phyloP scores from a whole-genome alignment of 2,329 filamentous ascomycete genomes.

The Pseudogymnoascus sp. region DNA sequence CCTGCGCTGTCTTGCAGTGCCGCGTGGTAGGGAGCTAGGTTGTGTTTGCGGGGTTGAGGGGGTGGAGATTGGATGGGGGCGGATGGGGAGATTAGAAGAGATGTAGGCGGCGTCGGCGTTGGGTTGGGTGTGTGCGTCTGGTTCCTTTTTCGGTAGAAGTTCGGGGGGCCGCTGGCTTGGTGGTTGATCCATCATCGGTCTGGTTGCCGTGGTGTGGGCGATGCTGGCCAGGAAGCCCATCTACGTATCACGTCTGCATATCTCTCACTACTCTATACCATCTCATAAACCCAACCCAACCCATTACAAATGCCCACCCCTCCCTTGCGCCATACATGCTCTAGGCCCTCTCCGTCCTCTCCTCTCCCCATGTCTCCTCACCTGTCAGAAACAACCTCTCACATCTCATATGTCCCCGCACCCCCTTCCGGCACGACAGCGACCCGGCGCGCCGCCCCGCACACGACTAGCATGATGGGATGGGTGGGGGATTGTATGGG shows the following conservation, averaged over 20 bases:
- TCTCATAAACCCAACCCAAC: not conserved
- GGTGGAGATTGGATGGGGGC: not conserved
- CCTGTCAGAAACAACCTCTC: not conserved
- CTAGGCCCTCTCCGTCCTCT: not conserved
- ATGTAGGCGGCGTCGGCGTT: not conserved
- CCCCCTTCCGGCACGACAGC: not conserved
- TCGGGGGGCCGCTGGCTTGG: not conserved
- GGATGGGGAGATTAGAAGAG: not conserved
- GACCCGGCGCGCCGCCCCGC: not conserved
- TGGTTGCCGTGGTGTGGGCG: not conserved
- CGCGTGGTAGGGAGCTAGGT: not conserved
- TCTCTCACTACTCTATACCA: not conserved
- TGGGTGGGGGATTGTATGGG: not conserved
- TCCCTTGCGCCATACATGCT: not conserved
- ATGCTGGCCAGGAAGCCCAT: not conserved
- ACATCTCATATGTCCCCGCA: not conserved
- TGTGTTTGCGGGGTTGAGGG: not conserved
- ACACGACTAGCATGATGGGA: not conserved
- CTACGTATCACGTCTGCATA: not conserved
- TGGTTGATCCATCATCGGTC: not conserved
- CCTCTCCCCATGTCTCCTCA: not conserved
- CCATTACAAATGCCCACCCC: not conserved
- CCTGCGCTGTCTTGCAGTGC: not conserved
- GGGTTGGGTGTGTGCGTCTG: not conserved
- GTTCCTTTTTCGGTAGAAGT: not conserved